phyloP scores from a whole-genome alignment of 129 eudicot genomes.

The Mikania micrantha region DNA sequence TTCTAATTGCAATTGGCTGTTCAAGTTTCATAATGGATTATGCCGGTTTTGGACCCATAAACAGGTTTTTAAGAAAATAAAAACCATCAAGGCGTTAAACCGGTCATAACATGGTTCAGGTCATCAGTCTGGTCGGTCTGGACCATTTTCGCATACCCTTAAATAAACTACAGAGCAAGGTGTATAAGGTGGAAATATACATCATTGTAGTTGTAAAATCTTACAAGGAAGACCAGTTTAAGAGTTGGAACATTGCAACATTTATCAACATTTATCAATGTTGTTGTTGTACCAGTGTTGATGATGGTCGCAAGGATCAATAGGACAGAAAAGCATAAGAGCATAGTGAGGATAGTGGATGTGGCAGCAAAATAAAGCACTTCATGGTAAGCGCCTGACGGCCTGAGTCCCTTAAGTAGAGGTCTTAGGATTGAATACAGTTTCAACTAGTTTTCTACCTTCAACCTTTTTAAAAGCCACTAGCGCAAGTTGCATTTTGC shows the following conservation, averaged over 20 bases:
- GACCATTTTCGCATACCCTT: background rate
- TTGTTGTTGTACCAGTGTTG: too few species aligned
- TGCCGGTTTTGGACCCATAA: background rate
- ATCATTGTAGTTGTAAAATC: background rate
- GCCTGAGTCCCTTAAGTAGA: too few species aligned
- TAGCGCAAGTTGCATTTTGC: too few species aligned
- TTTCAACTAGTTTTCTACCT: too few species aligned
- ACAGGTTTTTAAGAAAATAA: background rate
- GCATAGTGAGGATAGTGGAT: background rate
- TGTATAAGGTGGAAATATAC: constrained; percentile 17
- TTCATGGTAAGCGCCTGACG: too few species aligned
- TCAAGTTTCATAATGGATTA: background rate
- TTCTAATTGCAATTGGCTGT: background rate
- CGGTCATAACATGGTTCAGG: too few species aligned
- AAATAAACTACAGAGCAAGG: background rate
- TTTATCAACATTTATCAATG: too few species aligned
- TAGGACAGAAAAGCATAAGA: background rate
- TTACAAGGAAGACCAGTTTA: background rate
- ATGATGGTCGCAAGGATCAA: background rate
- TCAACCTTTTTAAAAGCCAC: too few species aligned
- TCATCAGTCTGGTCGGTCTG: background rate
- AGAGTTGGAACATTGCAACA: background rate
- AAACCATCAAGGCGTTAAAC: too few species aligned
- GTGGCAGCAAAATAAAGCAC: constrained; percentile 1
- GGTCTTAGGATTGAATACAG: too few species aligned